Evolutionary conservation across 495 filamentous ascomycete species (phyloP).

Genomic region (Penicillium coffeae): DNA sequence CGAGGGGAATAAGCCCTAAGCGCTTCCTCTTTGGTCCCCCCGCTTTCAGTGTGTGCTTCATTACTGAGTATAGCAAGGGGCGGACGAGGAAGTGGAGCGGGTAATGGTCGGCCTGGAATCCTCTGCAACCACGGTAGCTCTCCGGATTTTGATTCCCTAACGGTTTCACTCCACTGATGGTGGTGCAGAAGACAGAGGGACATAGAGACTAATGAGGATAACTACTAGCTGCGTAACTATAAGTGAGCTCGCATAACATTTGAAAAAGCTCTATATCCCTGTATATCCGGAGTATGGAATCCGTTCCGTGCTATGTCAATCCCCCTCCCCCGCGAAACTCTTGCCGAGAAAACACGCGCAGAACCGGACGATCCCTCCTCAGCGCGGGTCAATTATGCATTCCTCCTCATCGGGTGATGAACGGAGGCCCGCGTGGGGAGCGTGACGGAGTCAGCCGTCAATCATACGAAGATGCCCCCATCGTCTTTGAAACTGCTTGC

Average conservation of each 20-base stretch:
- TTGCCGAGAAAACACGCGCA: not conserved
- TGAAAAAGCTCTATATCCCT: too few relatives aligned
- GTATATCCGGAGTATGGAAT: too few relatives aligned
- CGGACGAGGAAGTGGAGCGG: not conserved
- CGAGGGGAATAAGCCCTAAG: not conserved
- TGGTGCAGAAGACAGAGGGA: not conserved
- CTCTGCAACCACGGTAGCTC: not conserved
- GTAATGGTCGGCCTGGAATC: not conserved
- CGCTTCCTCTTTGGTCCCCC: not conserved
- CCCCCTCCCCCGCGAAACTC: not conserved
- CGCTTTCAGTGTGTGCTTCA: conserved; percentile 1
- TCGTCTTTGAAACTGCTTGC: not conserved
- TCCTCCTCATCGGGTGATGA: conserved; percentile 17
- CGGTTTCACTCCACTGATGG: not conserved
- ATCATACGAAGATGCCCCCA: not conserved
- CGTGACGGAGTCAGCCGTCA: conserved; percentile 13
- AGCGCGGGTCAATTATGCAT: conserved; percentile 11
- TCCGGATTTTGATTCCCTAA: not conserved
- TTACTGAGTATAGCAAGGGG: conserved; percentile 3
- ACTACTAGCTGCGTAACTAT: too few relatives aligned
- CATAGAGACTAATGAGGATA: not conserved
- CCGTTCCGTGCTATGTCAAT: too few relatives aligned
- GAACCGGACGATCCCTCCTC: conserved; percentile 10
- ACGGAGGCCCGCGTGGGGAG: conserved; percentile 11
- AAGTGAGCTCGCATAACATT: too few relatives aligned